These are phyloP conservation scores for Pelargonium nanum DNA, from an alignment of 345 rosid species.

Conservation along the genomic window DNA sequence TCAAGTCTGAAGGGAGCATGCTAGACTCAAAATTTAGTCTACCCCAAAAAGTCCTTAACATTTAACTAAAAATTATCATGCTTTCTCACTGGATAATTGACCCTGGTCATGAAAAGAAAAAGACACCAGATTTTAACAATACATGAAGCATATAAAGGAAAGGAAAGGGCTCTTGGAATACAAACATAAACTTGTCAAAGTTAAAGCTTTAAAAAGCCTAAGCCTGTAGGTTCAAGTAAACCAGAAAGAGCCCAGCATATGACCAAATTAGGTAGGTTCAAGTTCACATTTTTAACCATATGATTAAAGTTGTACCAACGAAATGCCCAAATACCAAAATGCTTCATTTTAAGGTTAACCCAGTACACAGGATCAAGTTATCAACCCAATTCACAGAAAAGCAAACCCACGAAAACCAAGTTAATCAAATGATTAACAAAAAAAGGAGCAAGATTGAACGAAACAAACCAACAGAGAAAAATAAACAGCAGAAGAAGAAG, in stretches of 20 bases:
- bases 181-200: not conserved
- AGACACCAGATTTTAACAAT: not conserved
- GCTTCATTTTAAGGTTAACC: not conserved
- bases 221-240: not conserved
- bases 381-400: not conserved
- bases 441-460: not conserved
- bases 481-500: not conserved
- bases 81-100: not conserved
- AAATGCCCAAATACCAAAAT: too few species aligned
- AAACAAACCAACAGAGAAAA: not conserved
- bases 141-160: not conserved
- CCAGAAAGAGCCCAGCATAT: not conserved
- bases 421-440: too few species aligned
- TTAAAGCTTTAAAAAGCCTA: not conserved
- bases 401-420: conserved; percentile 1
- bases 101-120: not conserved
- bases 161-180: not conserved
- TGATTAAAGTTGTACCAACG: not conserved
- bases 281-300: not conserved
- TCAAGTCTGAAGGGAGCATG: too few species aligned
- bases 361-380: not conserved
- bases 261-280: not conserved
- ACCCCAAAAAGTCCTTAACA: not conserved
- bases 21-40: not conserved
- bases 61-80: not conserved